These are phyloP conservation scores for Trypanosoma congolense DNA, from an alignment of 208 protist genomes.

Conservation along the genomic window DNA sequence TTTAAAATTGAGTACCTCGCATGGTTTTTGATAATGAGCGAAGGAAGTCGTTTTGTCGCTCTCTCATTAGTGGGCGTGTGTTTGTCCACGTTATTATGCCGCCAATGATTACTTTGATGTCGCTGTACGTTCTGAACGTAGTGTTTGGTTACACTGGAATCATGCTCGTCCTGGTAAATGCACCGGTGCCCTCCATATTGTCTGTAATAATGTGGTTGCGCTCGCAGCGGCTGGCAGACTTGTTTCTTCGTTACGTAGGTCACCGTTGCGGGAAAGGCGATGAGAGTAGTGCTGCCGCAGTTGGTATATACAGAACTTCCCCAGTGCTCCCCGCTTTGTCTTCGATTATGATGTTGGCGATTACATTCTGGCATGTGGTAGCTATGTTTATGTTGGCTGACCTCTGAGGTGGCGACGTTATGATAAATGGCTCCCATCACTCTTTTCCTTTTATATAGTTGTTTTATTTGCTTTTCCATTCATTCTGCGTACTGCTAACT, in stretches of 20 bases:
- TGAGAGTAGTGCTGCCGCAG: neutral
- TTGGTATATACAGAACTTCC: slow-evolving; percentile 30
- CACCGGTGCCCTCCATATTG: slow-evolving; percentile 24
- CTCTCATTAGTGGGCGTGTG: too few species aligned
- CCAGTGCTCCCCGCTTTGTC: slow-evolving; percentile 33
- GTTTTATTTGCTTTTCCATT: too few species aligned
- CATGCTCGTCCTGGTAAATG: slow-evolving; percentile 26
- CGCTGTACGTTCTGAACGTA: slow-evolving; percentile 8
- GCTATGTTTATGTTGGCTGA: slow-evolving; percentile 6
- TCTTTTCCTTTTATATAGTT: neutral
- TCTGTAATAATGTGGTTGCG: slow-evolving; percentile 42
- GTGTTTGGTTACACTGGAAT: slow-evolving; percentile 8
- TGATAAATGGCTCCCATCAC: too few species aligned
- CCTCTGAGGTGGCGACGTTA: too few species aligned
- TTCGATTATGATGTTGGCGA: slow-evolving; percentile 16
- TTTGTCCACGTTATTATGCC: slow-evolving; percentile 1
- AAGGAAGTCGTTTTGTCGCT: too few species aligned
- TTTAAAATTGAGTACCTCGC: too few species aligned
- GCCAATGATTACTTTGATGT: slow-evolving; percentile 5
- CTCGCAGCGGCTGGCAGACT: slow-evolving; percentile 34
- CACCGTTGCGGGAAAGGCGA: slow-evolving; percentile 16
- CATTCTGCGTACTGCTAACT: too few species aligned
- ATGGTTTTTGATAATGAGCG: too few species aligned
- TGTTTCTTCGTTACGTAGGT: slow-evolving; percentile 37
- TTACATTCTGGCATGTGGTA: slow-evolving; percentile 15